Conservation (phyloP, 176 grass and related monocot species). For the Oryza coarctata region DNA sequence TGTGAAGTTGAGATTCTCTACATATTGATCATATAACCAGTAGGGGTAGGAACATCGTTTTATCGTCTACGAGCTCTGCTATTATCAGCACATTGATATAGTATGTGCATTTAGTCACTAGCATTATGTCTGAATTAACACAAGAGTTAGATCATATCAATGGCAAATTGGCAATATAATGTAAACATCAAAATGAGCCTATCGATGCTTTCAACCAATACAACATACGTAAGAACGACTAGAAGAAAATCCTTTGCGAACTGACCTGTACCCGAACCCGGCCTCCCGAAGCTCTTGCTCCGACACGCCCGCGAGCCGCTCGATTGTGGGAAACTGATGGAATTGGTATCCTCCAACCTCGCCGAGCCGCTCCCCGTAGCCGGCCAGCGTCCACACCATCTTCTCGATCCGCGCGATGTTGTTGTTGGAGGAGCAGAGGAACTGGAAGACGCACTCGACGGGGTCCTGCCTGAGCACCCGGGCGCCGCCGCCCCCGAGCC, state of each 20-base stretch:
- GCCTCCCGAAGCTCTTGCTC: constrained; percentile 88
- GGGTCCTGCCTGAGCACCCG: constrained; percentile 86
- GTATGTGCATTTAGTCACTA: not conserved
- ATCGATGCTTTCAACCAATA: not conserved
- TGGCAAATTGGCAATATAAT: not conserved
- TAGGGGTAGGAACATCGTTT: not conserved
- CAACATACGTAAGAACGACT: not conserved
- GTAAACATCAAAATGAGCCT: not conserved
- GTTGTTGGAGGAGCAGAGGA: constrained; percentile 97
- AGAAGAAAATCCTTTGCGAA: constrained; percentile 12
- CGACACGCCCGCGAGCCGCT: constrained; percentile 56
- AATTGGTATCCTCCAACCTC: constrained; percentile 73
- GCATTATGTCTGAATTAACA: not conserved
- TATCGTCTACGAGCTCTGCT: not conserved
- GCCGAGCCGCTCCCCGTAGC: constrained; percentile 64
- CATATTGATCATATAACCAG: not conserved
- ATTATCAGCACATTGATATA: not conserved
- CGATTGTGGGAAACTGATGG: constrained; percentile 72
- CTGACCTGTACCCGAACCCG: constrained; percentile 87
- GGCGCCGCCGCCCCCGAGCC: constrained; percentile 58
- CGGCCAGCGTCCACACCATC: constrained; percentile 80
- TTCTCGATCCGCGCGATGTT: constrained; percentile 92
- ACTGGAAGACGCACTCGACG: constrained; percentile 90
- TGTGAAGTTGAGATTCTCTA: not conserved
- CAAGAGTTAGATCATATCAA: not conserved